Evolutionary conservation across 495 filamentous ascomycete genomes (phyloP).

Genomic region (Aspergillus wentii): DNA sequence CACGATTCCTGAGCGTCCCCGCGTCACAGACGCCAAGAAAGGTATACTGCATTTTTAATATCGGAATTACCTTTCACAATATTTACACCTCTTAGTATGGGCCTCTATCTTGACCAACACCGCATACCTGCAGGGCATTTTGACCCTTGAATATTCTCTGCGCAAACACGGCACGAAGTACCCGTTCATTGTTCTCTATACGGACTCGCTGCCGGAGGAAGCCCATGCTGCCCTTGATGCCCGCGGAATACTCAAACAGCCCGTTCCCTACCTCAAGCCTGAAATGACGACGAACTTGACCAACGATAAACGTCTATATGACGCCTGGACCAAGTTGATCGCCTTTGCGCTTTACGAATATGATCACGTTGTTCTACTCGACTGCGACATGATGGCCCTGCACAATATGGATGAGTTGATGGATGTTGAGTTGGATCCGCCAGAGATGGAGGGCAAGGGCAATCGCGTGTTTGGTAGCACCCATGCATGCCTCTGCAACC

Average conservation of each 20-base stretch:
- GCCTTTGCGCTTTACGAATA: slow-evolving; percentile 68
- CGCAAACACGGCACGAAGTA: slow-evolving; percentile 14
- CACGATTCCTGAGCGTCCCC: neutral
- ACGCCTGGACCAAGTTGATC: slow-evolving; percentile 81
- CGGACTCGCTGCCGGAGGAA: slow-evolving; percentile 17
- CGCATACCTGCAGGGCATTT: slow-evolving; percentile 23
- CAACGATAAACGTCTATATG: slow-evolving; percentile 71
- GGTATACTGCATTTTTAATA: neutral
- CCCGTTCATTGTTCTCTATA: slow-evolving; percentile 25
- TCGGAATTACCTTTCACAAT: neutral
- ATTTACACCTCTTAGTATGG: slow-evolving; percentile 12
- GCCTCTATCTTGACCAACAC: slow-evolving; percentile 25
- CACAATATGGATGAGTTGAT: slow-evolving; percentile 85
- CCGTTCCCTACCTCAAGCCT: slow-evolving; percentile 16
- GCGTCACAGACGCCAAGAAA: neutral
- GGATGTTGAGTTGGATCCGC: slow-evolving; percentile 61
- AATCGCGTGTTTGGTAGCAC: slow-evolving; percentile 63
- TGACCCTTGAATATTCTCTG: slow-evolving; percentile 25
- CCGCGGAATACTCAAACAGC: slow-evolving; percentile 17
- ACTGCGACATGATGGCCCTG: slow-evolving; percentile 76
- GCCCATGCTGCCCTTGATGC: slow-evolving; percentile 16
- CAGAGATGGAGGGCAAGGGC: slow-evolving; percentile 21
- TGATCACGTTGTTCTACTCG: slow-evolving; percentile 70
- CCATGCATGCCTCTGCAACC: slow-evolving; percentile 82
- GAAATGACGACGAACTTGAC: slow-evolving; percentile 10